Evolutionary conservation across 768 basidiomycete species (phyloP).

Genomic region (Pleurotus salmoneostramineus): DNA sequence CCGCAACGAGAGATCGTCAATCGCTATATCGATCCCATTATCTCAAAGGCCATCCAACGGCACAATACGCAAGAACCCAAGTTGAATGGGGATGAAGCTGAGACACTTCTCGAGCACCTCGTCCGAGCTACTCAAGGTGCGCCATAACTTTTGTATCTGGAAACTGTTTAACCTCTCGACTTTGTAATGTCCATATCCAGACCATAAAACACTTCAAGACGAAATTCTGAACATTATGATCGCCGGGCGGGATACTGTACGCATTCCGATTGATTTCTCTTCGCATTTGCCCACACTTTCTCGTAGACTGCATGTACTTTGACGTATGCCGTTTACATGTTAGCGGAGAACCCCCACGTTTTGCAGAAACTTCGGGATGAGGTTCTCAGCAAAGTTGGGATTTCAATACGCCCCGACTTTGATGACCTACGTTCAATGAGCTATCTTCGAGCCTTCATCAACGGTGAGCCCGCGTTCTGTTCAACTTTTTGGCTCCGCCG

Average conservation of each 20-base stretch:
- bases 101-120: slow-evolving; percentile 45
- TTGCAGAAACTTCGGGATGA: slow-evolving; percentile 44
- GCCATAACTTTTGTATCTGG: slow-evolving; percentile 1
- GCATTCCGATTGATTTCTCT: slow-evolving; percentile 6
- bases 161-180: neutral
- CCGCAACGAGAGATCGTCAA: slow-evolving; percentile 40
- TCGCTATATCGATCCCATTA: slow-evolving; percentile 46
- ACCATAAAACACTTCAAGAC: slow-evolving; percentile 38
- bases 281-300: neutral
- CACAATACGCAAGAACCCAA: slow-evolving; percentile 17
- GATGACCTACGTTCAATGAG: slow-evolving; percentile 56
- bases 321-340: slow-evolving; percentile 52
- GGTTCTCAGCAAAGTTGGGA: slow-evolving; percentile 41
- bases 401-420: slow-evolving; percentile 39
- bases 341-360: slow-evolving; percentile 48
- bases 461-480: slow-evolving; percentile 27
- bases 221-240: slow-evolving; percentile 50
- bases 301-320: slow-evolving; percentile 43
- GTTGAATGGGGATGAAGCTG: slow-evolving; percentile 28
- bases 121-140: slow-evolving; percentile 49
- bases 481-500: too few species aligned
- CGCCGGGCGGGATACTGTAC: slow-evolving; percentile 54
- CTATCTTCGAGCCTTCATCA: slow-evolving; percentile 54
- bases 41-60: slow-evolving; percentile 39
- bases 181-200: slow-evolving; percentile 16